Conservation (phyloP, 139 green algal species). For the Chlorella sp. region DNA sequence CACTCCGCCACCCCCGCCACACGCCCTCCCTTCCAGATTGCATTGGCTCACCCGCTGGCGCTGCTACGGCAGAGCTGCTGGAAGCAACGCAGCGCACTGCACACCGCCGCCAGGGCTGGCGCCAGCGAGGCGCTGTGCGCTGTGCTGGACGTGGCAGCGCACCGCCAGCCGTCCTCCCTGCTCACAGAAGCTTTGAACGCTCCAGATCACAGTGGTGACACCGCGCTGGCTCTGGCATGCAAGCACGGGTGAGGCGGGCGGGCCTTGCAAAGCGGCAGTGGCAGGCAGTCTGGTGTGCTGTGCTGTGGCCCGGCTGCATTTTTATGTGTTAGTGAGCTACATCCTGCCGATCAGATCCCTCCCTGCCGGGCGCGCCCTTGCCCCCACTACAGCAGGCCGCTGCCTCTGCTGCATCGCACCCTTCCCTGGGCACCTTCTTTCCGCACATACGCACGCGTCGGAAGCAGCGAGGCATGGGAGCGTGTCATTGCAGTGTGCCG, state of each 20-base stretch:
- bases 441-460: no score
- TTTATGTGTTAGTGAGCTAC: background rate
- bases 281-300: no score
- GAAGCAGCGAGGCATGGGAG: no score
- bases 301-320: background rate
- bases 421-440: no score
- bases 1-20: background rate
- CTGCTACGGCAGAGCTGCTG: background rate
- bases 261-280: background rate
- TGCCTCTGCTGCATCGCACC: no score
- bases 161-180: background rate
- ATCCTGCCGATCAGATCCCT: background rate
- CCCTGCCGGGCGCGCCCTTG: no score
- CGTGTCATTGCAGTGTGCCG: no score
- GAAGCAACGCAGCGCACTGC: conserved; percentile 11
- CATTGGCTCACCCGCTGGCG: background rate
- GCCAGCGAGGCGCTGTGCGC: background rate
- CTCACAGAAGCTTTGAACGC: background rate
- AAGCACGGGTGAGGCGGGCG: conserved; percentile 9
- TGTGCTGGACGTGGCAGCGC: background rate
- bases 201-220: background rate
- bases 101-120: background rate
- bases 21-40: background rate
- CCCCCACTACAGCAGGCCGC: no score
- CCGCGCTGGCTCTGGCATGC: conserved; percentile 9